Conservation (phyloP, 495 filamentous ascomycete species). For the Talaromyces stipitatus region DNA sequence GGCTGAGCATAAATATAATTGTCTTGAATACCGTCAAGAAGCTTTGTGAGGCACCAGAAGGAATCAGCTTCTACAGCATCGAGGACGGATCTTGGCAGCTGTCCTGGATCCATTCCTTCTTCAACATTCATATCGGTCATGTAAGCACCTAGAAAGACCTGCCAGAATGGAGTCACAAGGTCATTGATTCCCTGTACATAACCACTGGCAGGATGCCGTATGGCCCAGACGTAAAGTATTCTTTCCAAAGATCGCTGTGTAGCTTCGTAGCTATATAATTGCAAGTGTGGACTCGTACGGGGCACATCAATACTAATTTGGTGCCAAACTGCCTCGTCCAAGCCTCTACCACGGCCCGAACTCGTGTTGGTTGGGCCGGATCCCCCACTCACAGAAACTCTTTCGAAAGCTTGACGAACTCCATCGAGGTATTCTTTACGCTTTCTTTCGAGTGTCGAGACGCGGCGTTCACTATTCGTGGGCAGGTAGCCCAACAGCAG, state of each 20-base stretch:
- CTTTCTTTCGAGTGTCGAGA: slow-evolving; percentile 87
- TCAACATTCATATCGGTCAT: slow-evolving; percentile 91
- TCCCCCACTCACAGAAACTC: slow-evolving; percentile 35
- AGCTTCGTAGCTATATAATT: slow-evolving; percentile 90
- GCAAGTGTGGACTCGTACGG: slow-evolving; percentile 90
- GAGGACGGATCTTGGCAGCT: slow-evolving; percentile 80
- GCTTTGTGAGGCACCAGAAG: slow-evolving; percentile 96
- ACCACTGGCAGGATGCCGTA: slow-evolving; percentile 91
- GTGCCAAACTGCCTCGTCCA: slow-evolving; percentile 96
- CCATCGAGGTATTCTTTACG: slow-evolving; percentile 96
- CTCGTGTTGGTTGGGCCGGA: slow-evolving; percentile 24
- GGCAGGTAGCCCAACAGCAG: slow-evolving; percentile 91
- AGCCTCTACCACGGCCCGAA: slow-evolving; percentile 54
- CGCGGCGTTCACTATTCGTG: slow-evolving; percentile 84
- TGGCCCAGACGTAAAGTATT: slow-evolving; percentile 96
- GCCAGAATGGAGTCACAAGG: slow-evolving; percentile 94
- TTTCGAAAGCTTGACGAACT: slow-evolving; percentile 88
- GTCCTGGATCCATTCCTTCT: slow-evolving; percentile 91
- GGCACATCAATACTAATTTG: slow-evolving; percentile 99
- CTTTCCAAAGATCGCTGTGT: slow-evolving; percentile 89
- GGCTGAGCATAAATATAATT: slow-evolving; percentile 98
- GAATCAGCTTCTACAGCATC: slow-evolving; percentile 97
- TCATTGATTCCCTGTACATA: slow-evolving; percentile 99
- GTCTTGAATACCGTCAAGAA: slow-evolving; percentile 96
- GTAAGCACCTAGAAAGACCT: slow-evolving; percentile 90